Base-by-base conservation (phyloP, 2,329 filamentous ascomycete genomes). In the Paraphaeosphaeria sporulosa region DNA sequence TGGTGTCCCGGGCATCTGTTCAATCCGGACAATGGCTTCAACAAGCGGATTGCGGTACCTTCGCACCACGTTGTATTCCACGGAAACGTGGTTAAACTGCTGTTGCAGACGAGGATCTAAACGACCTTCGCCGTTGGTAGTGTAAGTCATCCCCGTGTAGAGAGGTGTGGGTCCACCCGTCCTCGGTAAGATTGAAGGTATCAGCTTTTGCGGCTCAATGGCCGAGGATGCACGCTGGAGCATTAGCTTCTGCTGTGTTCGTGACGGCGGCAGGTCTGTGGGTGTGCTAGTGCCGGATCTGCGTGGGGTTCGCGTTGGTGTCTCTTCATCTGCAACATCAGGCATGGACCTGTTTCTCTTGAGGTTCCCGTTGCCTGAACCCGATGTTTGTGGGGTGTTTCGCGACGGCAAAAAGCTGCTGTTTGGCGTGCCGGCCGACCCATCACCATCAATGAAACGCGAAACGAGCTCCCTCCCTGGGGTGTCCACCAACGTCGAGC, bases 181-280 rank as follows among this genome's bases (percentile, higher is more conserved):
- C 34, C 77, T 73, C 15, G 76, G 75, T 6, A 79, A 65, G 15
- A 78, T 74, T 13, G 76, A 76, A 53, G 71, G 81, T 62, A 78
- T 66, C 65, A 79, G 72, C 59, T 88, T 76, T 32, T 85, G 80
- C 0, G 87, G 87, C 66, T 92, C 90, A 50, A 92, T 89, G 64
- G 86, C 87, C 3, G 89, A 91, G 71, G 89, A 90, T 32, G 89
- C 90, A 40, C 90, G 85, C 71, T 92, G 89, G 1, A 93, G 83
- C 77, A 91, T 89, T 15, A 93, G 81, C 70, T 93, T 93, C 74
- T 92, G 89, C 76, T 92, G 89, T 1, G 89, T 91, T 15, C 90
- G 84, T 56, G 88, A 91, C 69, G 81, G 64, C 66, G 77, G 64
- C 36, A 79, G 63, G 79, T 76, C 67, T n/a, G 71, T 76, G 69